Base-by-base conservation (phyloP, 106 monocot genomes). In the Ottelia alismoides region DNA sequence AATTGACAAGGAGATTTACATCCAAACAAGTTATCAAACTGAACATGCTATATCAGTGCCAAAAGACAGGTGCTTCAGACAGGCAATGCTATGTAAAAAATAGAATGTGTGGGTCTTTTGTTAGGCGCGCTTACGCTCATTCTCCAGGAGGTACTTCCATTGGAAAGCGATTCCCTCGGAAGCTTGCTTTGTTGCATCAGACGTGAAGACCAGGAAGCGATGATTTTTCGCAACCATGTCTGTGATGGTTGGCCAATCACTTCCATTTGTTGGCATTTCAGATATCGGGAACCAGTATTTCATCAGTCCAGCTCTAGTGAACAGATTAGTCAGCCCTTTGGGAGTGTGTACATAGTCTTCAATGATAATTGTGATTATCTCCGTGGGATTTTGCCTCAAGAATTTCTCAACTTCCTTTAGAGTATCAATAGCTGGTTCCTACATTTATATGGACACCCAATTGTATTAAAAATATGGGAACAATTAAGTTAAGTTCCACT, bases 161-260 rank as follows among this genome's bases (percentile, higher is more conserved):
- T 96, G 94, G 40, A 81, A 96, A 44, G 94, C 88, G 70, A 96
- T 96, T 22, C 94, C 94, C 66, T 96, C 94, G 18, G 71, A 84
- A 20, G 84, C 84, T 61, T 96, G 88, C 70, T 96, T 96, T 2
- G 88, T 81, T 65, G 84, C 58, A 56, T 64, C 63, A 12, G 85
- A 89, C 43, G 84, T 85, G 65, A 96, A 96, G 0, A 96, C 94
- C 21, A 96, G 67, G 22, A 96, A 48, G 27, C 94, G 62, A 22
- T 70, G 73, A 66, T 96, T 85, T 52, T 85, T 88, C 20, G 81
- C 78, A 3, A 67, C 63, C 88, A 96, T 96, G 22, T 88, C 79
- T 0, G 78, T 74, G 20, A 96, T 78, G 21, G 65, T 76, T 14
- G 85, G 94, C 94, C 94, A 96, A 22, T 96, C 88, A 51, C 66